phyloP scores from a whole-genome alignment of 2,329 filamentous ascomycete species.

The Apiospora arundinis region DNA sequence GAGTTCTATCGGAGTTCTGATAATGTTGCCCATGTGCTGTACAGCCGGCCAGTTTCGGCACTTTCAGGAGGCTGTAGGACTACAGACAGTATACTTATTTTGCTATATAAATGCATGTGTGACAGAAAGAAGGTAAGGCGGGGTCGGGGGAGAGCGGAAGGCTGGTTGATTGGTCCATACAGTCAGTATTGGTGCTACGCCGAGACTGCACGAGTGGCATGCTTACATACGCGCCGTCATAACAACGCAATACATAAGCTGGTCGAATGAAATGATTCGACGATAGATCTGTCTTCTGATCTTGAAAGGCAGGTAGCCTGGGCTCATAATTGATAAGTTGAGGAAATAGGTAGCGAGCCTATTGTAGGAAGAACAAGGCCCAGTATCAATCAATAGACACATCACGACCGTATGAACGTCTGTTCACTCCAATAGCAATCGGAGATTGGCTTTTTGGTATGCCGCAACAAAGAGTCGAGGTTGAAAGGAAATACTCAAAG shows the following conservation, averaged over 20 bases:
- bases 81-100: too few relatives aligned
- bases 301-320: too few relatives aligned
- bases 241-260: not conserved
- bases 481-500: not conserved
- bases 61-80: too few relatives aligned
- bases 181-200: not conserved
- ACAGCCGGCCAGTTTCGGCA: too few relatives aligned
- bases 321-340: not conserved
- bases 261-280: too few relatives aligned
- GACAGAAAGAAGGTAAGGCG: not conserved
- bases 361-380: not conserved
- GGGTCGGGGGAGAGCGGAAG: not conserved
- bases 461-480: not conserved
- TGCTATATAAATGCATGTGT: not conserved
- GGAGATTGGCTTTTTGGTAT: not conserved
- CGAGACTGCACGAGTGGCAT: not conserved
- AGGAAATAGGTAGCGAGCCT: not conserved
- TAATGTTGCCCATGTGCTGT: too few relatives aligned
- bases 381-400: not conserved
- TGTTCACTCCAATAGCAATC: not conserved
- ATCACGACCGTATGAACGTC: not conserved
- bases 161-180: not conserved
- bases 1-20: too few relatives aligned
- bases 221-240: not conserved
- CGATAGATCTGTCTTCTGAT: not conserved